Conservation (phyloP, 495 filamentous ascomycete genomes). For the Baudoinia panamericana region DNA sequence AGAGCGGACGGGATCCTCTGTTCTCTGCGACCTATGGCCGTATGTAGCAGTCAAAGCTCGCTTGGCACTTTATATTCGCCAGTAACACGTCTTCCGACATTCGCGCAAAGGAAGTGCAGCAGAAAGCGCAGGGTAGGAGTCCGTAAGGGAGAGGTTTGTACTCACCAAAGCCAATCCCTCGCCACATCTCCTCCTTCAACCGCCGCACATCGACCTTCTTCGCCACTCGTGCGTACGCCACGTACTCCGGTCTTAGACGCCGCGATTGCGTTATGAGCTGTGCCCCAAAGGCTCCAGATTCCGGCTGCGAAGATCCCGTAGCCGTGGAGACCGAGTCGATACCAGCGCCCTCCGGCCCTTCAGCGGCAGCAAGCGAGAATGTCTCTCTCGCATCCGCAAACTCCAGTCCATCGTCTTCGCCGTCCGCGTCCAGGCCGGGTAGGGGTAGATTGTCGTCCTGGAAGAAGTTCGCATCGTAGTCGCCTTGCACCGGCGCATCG, state of each 20-base stretch:
- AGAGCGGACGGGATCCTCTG: too few species aligned
- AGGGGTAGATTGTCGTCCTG: slow-evolving; percentile 73
- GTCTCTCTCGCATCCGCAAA: slow-evolving; percentile 89
- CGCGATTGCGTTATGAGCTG: slow-evolving; percentile 84
- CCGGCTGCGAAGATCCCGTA: slow-evolving; percentile 31
- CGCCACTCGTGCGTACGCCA: slow-evolving; percentile 87
- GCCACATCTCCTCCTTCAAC: slow-evolving; percentile 95
- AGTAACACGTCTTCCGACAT: too few species aligned
- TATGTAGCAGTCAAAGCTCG: too few species aligned
- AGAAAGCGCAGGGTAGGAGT: too few species aligned
- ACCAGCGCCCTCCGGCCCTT: background rate
- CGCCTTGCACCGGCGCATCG: slow-evolving; percentile 40
- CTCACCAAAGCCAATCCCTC: slow-evolving; percentile 58
- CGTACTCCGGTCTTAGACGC: slow-evolving; percentile 78
- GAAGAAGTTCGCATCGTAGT: slow-evolving; percentile 98
- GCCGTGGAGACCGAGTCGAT: slow-evolving; percentile 9
- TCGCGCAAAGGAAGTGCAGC: too few species aligned
- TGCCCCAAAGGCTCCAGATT: slow-evolving; percentile 59
- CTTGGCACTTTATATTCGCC: too few species aligned
- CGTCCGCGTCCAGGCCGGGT: slow-evolving; percentile 49
- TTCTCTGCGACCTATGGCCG: too few species aligned
- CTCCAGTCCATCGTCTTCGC: slow-evolving; percentile 68
- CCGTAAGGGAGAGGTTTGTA: slow-evolving; percentile 1
- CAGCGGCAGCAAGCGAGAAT: slow-evolving; percentile 55
- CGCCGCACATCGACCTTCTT: slow-evolving; percentile 98